phyloP scores from a whole-genome alignment of 495 filamentous ascomycete species.

The Aspergillus biplanus region DNA sequence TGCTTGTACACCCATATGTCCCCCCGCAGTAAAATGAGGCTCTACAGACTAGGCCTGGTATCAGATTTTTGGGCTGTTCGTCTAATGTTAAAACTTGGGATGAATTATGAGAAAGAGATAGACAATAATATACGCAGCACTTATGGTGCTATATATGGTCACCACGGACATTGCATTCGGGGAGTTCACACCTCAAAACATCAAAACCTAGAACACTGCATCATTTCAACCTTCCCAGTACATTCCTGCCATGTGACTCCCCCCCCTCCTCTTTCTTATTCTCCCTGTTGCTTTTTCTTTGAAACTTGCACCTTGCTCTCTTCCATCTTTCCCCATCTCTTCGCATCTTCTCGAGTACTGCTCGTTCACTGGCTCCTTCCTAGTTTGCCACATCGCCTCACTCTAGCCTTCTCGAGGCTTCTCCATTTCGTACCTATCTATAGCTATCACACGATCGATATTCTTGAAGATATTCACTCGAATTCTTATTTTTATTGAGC shows the following conservation, averaged over 20 bases:
- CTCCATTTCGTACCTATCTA: conserved; percentile 1
- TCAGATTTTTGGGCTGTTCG: conserved; percentile 10
- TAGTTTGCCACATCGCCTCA: conserved; percentile 21
- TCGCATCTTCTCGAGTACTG: neutral
- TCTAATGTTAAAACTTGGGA: conserved; percentile 31
- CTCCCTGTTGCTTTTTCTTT: neutral
- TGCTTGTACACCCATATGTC: conserved; percentile 84
- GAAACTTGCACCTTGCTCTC: neutral
- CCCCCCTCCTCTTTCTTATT: neutral
- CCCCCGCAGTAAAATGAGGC: conserved; percentile 63
- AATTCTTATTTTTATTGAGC: neutral
- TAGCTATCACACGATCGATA: conserved; percentile 9
- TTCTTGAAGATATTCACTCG: neutral
- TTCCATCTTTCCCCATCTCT: neutral
- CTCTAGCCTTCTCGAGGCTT: conserved; percentile 22
- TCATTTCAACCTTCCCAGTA: neutral
- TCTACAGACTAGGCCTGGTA: conserved; percentile 22
- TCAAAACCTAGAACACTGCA: conserved; percentile 1
- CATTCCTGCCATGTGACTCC: neutral
- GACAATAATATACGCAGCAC: conserved; percentile 45
- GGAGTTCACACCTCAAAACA: neutral
- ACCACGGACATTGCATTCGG: conserved; percentile 11
- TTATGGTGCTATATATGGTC: conserved; percentile 14
- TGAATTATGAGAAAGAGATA: conserved; percentile 53
- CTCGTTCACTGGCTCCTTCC: conserved; percentile 8